Evolutionary conservation across 1,284 basidiomycete species (phyloP).

Genomic region (Leccinum proliferum): DNA sequence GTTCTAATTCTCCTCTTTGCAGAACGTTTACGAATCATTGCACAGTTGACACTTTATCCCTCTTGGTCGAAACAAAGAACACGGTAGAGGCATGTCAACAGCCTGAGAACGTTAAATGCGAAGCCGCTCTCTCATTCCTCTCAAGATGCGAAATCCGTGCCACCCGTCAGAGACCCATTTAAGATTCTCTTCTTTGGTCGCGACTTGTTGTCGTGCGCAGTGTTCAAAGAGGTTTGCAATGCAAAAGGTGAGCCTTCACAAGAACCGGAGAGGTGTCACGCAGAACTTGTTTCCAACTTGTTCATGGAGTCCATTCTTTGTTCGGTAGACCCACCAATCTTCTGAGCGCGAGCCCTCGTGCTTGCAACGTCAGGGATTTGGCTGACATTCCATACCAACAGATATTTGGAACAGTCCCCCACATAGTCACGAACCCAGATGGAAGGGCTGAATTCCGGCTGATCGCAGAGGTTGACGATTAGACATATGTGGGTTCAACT

Average conservation of each 20-base stretch:
- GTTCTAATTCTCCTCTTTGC: too few species aligned
- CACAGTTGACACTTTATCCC: too few species aligned
- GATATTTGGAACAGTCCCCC: conserved; percentile 28
- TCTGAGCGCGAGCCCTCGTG: neutral
- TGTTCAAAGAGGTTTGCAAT: conserved; percentile 37
- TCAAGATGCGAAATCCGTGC: neutral
- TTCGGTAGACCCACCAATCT: neutral
- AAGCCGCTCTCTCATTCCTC: neutral
- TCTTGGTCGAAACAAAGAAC: neutral
- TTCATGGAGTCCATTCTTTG: neutral
- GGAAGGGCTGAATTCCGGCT: conserved; percentile 16
- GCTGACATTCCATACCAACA: conserved; percentile 15
- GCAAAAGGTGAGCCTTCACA: conserved; percentile 32
- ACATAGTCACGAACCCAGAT: conserved; percentile 45
- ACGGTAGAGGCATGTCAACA: neutral
- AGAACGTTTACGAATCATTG: too few species aligned
- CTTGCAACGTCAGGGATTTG: neutral
- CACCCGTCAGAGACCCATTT: conserved; percentile 27
- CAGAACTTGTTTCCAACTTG: neutral
- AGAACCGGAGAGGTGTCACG: neutral
- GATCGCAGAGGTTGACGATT: conserved; percentile 31
- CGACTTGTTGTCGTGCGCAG: conserved; percentile 51
- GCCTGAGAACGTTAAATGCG: neutral
- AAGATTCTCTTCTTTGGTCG: conserved; percentile 51
- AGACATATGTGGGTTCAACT: conserved; percentile 20